Conservation (phyloP, 1,284 basidiomycete species). For the Pholiota adiposa region DNA sequence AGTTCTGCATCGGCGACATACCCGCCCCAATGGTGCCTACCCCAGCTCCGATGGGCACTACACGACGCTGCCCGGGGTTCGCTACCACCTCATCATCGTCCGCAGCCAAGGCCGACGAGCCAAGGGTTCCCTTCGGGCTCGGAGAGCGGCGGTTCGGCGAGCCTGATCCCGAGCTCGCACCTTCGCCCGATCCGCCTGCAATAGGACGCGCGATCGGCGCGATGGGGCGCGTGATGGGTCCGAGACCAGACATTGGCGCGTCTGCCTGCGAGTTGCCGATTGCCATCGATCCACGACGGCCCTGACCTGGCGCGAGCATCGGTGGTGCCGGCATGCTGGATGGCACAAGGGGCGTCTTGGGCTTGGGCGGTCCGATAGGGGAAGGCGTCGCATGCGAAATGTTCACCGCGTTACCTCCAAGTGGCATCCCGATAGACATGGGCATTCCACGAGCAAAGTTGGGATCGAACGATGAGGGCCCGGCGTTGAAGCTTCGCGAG, state of each 20-base stretch:
- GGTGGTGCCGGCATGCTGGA: constrained; percentile 29
- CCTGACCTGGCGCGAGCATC: constrained; percentile 37
- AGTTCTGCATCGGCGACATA: constrained; percentile 47
- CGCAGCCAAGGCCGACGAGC: constrained; percentile 74
- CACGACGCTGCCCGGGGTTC: constrained; percentile 46
- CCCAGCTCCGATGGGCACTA: constrained; percentile 37
- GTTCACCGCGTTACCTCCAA: constrained; percentile 17
- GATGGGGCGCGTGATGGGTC: constrained; percentile 58
- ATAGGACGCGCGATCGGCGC: constrained; percentile 56
- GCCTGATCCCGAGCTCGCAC: constrained; percentile 60
- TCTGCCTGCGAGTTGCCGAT: constrained; percentile 15
- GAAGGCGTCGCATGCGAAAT: constrained; percentile 44
- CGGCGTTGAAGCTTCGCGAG: constrained; percentile 34
- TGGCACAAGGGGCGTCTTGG: constrained; percentile 36
- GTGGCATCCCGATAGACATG: constrained; percentile 32
- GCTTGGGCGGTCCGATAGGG: constrained; percentile 63
- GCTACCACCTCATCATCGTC: constrained; percentile 79
- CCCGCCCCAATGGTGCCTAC: constrained; percentile 27
- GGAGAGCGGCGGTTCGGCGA: constrained; percentile 69
- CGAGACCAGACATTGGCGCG: constrained; percentile 37
- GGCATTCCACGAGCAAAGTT: constrained; percentile 40
- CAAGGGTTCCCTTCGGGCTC: constrained; percentile 69
- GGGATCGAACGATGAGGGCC: constrained; percentile 51
- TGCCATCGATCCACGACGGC: constrained; percentile 35
- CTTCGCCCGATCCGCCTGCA: constrained; percentile 33